phyloP scores from a whole-genome alignment of 163 green algal species.

The Scenedesmus sp. region DNA sequence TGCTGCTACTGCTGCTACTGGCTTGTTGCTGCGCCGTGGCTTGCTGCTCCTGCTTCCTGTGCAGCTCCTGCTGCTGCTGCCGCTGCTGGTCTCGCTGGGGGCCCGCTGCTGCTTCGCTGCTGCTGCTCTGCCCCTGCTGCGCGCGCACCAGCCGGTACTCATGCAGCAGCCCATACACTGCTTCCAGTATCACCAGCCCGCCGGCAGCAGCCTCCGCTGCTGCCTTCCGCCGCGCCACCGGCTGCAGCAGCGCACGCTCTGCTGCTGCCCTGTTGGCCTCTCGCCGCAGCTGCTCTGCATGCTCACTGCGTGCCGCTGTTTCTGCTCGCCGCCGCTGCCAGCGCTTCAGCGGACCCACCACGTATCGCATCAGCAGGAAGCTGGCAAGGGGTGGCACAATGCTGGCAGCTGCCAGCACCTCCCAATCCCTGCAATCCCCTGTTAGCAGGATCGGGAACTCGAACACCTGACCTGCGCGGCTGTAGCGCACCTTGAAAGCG shows the following conservation, averaged over 20 bases:
- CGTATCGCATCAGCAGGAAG: slow-evolving; percentile 39
- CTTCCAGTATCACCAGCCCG: slow-evolving; percentile 75
- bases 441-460: slow-evolving; percentile 80
- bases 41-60: slow-evolving; percentile 36
- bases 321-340: slow-evolving; percentile 52
- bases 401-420: slow-evolving; percentile 61
- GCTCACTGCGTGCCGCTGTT: slow-evolving; percentile 29
- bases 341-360: slow-evolving; percentile 69
- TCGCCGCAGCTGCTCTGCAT: slow-evolving; percentile 46
- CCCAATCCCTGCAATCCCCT: slow-evolving; percentile 47
- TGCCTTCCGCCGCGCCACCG: slow-evolving; percentile 46
- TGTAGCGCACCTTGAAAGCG: slow-evolving; percentile 66
- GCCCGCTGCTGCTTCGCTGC: slow-evolving; percentile 9
- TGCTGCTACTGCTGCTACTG: slow-evolving; percentile 3
- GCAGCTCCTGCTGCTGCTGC: slow-evolving; percentile 1
- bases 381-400: slow-evolving; percentile 69
- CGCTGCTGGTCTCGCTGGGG: not conserved
- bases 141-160: not conserved
- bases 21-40: not conserved
- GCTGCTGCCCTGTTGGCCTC: not conserved
- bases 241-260: slow-evolving; percentile 48
- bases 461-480: slow-evolving; percentile 73
- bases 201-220: slow-evolving; percentile 53
- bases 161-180: slow-evolving; percentile 65
- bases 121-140: slow-evolving; percentile 5